A percentile compares a stretch with the other conserved stretches of the same genome.
These are phyloP conservation scores for Sarocladium strictum DNA, from an alignment of 2,329 filamentous ascomycete genomes.

Conservation along the genomic window DNA sequence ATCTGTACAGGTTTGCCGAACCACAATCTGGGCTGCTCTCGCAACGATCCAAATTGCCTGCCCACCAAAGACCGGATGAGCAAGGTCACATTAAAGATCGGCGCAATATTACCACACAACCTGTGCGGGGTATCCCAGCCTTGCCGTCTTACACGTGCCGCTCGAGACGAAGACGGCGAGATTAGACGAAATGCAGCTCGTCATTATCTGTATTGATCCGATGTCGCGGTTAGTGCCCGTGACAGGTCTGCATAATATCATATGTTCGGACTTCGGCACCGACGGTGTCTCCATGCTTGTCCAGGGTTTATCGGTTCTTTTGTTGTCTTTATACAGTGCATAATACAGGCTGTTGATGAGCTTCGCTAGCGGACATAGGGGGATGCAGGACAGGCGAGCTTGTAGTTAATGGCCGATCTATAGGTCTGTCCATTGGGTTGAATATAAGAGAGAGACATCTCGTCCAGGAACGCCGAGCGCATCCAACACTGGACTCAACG, in stretches of 20 bases:
- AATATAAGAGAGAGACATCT: too few species aligned
- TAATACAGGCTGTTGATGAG: not conserved
- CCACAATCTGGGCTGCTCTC: not conserved
- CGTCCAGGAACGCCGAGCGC: too few species aligned
- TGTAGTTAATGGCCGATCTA: too few species aligned
- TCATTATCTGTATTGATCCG: slow-evolving; percentile 5
- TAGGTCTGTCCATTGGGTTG: too few species aligned
- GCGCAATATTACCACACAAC: not conserved
- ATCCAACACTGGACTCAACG: too few species aligned
- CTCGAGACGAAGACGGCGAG: not conserved
- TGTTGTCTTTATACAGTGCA: not conserved
- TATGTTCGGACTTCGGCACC: slow-evolving; percentile 1
- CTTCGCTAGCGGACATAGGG: not conserved
- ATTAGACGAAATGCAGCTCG: not conserved
- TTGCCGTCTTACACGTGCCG: not conserved
- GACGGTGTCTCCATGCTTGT: too few species aligned
- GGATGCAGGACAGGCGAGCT: too few species aligned
- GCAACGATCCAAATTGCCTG: not conserved
- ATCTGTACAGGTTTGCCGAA: too few species aligned
- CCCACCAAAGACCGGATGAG: not conserved
- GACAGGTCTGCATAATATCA: not conserved
- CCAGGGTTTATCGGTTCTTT: not conserved
- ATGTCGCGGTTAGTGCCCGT: not conserved
- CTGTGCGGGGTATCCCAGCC: not conserved
- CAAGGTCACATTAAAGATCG: slow-evolving; percentile 1